These are phyloP conservation scores for Scytalidium sp. DNA, from an alignment of 2,329 filamentous ascomycete species.

Conservation along the genomic window DNA sequence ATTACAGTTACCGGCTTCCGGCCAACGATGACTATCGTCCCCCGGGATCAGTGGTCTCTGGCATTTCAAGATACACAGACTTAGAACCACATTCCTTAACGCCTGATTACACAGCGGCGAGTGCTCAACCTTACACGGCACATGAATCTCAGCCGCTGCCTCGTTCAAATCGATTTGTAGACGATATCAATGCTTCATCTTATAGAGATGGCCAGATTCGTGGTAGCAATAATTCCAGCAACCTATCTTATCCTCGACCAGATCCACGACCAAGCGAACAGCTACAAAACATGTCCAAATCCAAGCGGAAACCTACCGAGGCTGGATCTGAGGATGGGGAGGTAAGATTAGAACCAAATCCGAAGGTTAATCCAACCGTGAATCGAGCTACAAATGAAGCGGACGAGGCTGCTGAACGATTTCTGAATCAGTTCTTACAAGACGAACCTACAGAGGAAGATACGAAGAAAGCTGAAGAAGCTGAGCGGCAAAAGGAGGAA, in stretches of 20 bases:
- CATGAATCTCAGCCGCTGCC: neutral
- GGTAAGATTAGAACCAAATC: conserved; percentile 19
- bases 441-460: conserved; percentile 12
- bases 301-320: conserved; percentile 18
- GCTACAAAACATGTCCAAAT: conserved; percentile 1
- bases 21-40: neutral
- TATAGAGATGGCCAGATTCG: neutral
- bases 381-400: conserved; percentile 20
- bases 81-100: neutral
- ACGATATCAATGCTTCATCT: neutral
- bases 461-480: conserved; percentile 6
- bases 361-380: conserved; percentile 6
- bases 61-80: neutral
- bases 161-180: neutral
- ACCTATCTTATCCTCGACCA: neutral
- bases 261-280: neutral
- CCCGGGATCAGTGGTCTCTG: neutral
- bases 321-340: conserved; percentile 36
- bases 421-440: conserved; percentile 32
- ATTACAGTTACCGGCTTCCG: neutral
- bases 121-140: neutral
- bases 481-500: conserved; percentile 10
- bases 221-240: neutral
- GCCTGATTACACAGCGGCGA: neutral
- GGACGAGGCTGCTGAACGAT: conserved; percentile 33